Percentiles rank a stretch among this genome's conserved stretches.
Conservation (phyloP, 2,329 filamentous ascomycete species). For the Scytalidium lignicola region DNA sequence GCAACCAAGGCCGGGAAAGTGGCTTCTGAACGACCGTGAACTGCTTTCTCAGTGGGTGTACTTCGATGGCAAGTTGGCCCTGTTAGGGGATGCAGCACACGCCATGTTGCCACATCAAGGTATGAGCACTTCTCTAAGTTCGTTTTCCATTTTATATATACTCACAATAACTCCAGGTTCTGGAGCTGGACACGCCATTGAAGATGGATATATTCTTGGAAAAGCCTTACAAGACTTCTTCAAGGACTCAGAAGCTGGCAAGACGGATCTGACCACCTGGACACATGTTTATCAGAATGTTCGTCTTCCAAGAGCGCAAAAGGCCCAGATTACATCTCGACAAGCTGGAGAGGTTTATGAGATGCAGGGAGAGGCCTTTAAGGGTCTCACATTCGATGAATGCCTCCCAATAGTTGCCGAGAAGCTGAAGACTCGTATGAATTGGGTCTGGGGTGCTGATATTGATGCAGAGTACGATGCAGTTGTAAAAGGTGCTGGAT, state of each 20-base stretch:
- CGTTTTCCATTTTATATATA: no score
- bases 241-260: background rate
- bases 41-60: constrained; percentile 1
- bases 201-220: constrained; percentile 37
- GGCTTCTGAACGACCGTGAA: constrained; percentile 3
- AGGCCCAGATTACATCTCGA: constrained; percentile 26
- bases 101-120: constrained; percentile 1
- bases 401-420: constrained; percentile 28
- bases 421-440: constrained; percentile 23
- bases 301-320: constrained; percentile 29
- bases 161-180: constrained; percentile 44
- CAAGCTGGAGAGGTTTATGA: constrained; percentile 30
- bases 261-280: constrained; percentile 15
- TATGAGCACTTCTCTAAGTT: no score
- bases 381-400: constrained; percentile 30
- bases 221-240: constrained; percentile 22
- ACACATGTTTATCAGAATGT: constrained; percentile 30
- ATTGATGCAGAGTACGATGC: constrained; percentile 17
- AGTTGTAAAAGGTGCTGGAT: background rate
- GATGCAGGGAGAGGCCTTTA: constrained; percentile 29
- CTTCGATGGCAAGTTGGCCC: constrained; percentile 5
- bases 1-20: constrained; percentile 7
- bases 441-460: constrained; percentile 30
- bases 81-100: constrained; percentile 18
- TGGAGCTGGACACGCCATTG: constrained; percentile 45